Evolutionary conservation across 768 basidiomycete genomes (phyloP).

Genomic region (Tephrocybe rancida): DNA sequence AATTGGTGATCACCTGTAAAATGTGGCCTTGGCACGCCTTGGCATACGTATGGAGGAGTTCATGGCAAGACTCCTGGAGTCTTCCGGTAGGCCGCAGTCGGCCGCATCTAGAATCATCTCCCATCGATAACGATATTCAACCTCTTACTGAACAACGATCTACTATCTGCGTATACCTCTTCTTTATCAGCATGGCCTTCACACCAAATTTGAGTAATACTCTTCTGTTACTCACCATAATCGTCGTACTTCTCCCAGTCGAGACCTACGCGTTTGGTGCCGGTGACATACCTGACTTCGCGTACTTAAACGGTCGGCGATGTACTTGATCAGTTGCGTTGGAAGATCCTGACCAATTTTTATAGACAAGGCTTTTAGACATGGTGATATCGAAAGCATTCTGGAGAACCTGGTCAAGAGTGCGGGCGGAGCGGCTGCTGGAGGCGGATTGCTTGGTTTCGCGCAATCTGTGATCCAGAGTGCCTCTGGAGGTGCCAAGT

Average conservation of each 20-base stretch:
- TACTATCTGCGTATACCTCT: conserved; percentile 4
- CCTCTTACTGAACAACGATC: background rate
- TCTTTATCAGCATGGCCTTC: conserved; percentile 26
- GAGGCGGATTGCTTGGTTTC: conserved; percentile 52
- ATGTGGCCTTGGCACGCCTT: background rate
- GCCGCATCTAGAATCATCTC: too few species aligned
- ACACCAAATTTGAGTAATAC: conserved; percentile 29
- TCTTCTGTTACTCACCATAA: conserved; percentile 36
- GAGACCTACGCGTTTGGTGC: conserved; percentile 57
- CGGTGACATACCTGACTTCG: conserved; percentile 73
- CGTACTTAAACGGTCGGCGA: conserved; percentile 59
- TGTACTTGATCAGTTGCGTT: background rate
- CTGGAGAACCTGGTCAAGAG: conserved; percentile 61
- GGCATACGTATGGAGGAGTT: too few species aligned
- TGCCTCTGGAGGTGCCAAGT: conserved; percentile 57
- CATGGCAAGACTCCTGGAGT: too few species aligned
- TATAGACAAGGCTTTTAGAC: conserved; percentile 70
- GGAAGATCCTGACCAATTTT: conserved; percentile 5
- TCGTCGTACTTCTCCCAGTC: conserved; percentile 45
- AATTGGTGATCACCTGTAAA: background rate
- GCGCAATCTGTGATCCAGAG: conserved; percentile 47
- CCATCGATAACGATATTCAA: conserved; percentile 11
- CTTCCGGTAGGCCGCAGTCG: too few species aligned
- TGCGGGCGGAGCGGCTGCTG: conserved; percentile 45
- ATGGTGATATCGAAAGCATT: conserved; percentile 77